Evolutionary conservation across 768 basidiomycete species (phyloP), one percentile per base, ranked within the genome.

Genomic region (Psilocybe cubensis): DNA sequence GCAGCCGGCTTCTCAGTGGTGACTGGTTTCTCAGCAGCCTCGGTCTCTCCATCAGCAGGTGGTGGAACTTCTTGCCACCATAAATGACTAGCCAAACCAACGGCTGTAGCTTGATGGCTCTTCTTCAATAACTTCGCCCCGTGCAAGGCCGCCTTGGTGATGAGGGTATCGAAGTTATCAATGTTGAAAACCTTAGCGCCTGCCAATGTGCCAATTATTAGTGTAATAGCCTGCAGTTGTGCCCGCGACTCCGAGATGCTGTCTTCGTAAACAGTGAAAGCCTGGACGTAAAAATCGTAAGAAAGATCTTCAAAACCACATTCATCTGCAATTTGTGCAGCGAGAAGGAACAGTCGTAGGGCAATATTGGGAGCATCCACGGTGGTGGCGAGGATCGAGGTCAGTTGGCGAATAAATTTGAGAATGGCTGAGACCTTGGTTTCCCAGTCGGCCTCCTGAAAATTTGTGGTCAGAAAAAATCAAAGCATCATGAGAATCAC

Each of bases 61-160:
- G 74, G 62, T 1, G 80, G 72, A 23, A 85, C 78, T 60, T 90
- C 90, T 70, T 98, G 97, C 96, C 96, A 99, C 96, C 96, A 99
- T 63, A 99, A 75, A 74, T 99, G 97, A 70, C 95, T 97, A 7
- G 97, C 97, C 27, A 94, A 79, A 47, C 91, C 87, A 20, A 98
- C 97, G 4, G 96, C 97, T 8, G 88, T 92, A 11, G 96, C 91
- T 73, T 98, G 97, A 72, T 98, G 96, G 11, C 94, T 94, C 82
- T 99, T 98, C 83, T 99, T 99, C 72, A 99, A 72, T 61, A 98
- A 74, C 74, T 96, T 96, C 27, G 95, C 92, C 4, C 94, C 95
- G 71, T 99, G 97, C 62, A 98, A 75, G 5, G 96, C 96, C n/a
- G 96, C 97, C 74, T 99, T 98, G 24, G 97, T 98, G 66, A 98